A percentile compares a stretch with the other conserved stretches of the same genome.
Evolutionary conservation across 495 filamentous ascomycete species (phyloP).

Genomic region (Neurospora sublineolata): DNA sequence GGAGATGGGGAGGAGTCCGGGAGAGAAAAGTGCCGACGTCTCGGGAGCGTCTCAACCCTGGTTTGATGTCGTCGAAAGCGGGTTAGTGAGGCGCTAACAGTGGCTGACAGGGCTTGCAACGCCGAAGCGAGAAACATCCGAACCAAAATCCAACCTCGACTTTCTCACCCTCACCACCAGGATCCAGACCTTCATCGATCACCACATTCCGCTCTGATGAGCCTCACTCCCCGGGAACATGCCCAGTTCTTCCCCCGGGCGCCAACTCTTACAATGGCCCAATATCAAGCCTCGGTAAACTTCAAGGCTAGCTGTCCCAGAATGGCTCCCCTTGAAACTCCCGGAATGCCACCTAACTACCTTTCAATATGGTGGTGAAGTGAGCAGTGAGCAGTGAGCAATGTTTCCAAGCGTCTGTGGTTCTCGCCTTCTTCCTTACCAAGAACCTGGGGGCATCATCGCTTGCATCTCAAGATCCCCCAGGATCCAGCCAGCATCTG

Average conservation of each 20-base stretch:
- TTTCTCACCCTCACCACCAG: background rate
- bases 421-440: background rate
- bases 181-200: background rate
- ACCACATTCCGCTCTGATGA: background rate
- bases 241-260: background rate
- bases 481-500: background rate
- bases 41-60: conserved; percentile 18
- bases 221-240: background rate
- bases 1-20: background rate
- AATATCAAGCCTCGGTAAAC: background rate
- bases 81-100: conserved; percentile 14
- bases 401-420: background rate
- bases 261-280: background rate
- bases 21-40: conserved; percentile 5
- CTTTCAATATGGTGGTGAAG: background rate
- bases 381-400: background rate
- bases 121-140: conserved; percentile 19
- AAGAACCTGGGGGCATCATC: background rate
- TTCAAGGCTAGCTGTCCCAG: background rate
- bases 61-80: conserved; percentile 20
- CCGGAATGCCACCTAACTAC: background rate
- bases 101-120: conserved; percentile 14
- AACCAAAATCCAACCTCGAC: conserved; percentile 2
- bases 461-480: background rate
- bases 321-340: background rate